Percentiles rank a stretch among this genome's conserved stretches.
phyloP scores from a whole-genome alignment of 352 stramenopile species.

The Phytophthora pistaciae region DNA sequence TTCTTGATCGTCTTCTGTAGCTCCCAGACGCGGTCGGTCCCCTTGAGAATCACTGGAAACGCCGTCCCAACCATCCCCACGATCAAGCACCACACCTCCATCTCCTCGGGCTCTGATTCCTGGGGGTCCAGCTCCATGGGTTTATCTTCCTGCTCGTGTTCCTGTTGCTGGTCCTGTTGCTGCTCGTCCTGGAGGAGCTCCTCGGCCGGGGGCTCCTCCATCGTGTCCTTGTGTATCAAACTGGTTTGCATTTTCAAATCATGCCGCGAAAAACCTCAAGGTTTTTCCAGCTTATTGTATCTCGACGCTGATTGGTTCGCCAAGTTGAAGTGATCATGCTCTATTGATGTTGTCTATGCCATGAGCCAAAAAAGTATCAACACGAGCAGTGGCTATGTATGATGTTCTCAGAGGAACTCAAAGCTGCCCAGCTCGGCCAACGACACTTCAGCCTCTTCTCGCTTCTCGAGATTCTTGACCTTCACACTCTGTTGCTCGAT shows the following conservation, averaged over 20 bases:
- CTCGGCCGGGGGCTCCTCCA: neutral
- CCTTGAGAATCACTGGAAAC: conserved; percentile 29
- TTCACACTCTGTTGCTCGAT: conserved; percentile 68
- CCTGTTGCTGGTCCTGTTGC: neutral
- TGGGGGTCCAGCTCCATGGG: neutral
- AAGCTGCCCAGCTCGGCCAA: conserved; percentile 39
- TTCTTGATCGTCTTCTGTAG: conserved; percentile 39
- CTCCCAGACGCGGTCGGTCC: conserved; percentile 33
- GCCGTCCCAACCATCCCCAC: conserved; percentile 38
- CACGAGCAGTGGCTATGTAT: neutral
- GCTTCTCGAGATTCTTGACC: conserved; percentile 79
- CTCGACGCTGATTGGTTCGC: neutral
- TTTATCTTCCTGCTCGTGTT: conserved; percentile 12
- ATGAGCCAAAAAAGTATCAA: no score
- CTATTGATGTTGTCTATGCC: neutral
- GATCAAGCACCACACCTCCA: conserved; percentile 39
- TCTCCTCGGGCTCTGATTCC: conserved; percentile 4
- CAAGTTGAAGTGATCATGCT: neutral
- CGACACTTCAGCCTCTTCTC: conserved; percentile 61
- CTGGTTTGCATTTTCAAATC: conserved; percentile 15
- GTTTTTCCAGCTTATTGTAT: neutral
- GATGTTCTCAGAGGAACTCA: conserved; percentile 37
- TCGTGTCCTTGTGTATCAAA: neutral
- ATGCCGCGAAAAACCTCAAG: conserved; percentile 8
- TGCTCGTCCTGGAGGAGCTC: conserved; percentile 1